Conservation (phyloP, 129 eudicot genomes). For the Daucus carota region DH1_v3.0 NC_030389.2:30028501-30029000, state of each 20-base stretch:
- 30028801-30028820: constrained; percentile 96
- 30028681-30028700: constrained; percentile 42
- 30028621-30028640: background rate
- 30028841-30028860: constrained; percentile 89
- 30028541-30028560: background rate
- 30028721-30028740: constrained; percentile 92
- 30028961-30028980: constrained; percentile 30
- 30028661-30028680: background rate
- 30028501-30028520: background rate
- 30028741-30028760: constrained; percentile 98
- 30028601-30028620: background rate
- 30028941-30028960: constrained; percentile 78
- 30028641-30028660: background rate
- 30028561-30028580: background rate
- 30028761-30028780: constrained; percentile 92
- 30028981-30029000: constrained; percentile 11
- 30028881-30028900: constrained; percentile 97
- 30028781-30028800: constrained; percentile 89
- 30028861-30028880: constrained; percentile 93
- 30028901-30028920: constrained; percentile 92
- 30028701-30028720: constrained; percentile 89
- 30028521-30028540: background rate
- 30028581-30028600: background rate
- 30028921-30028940: constrained; percentile 97
- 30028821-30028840: constrained; percentile 94